Evolutionary conservation across 2,329 filamentous ascomycete genomes (phyloP), one percentile per base, ranked within the genome.

Genomic region (Xylaria sp.): DNA sequence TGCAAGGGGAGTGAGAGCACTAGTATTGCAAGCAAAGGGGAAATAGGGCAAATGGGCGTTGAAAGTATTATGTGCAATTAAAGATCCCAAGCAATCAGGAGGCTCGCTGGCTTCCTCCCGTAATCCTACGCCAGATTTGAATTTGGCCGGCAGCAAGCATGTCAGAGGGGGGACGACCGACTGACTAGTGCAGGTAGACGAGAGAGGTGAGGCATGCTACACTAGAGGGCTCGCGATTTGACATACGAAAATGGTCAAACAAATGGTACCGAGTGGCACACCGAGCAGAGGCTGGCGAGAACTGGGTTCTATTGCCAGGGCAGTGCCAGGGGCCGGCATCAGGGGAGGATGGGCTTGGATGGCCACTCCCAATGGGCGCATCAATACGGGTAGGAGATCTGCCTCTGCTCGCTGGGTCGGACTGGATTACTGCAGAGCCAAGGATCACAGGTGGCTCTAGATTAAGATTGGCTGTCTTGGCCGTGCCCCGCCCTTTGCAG

Each of bases 401-500:
- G 52, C 59, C 20, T 51, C 34, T 58, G 55, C 44, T 60, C 20
- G 39, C 55, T 58, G 39, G 46, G 18, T 20, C 15, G 44, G 15
- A 20, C 44, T 46, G 44, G 37, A 37, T n/a, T 28, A 37, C 13
- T 5, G 15, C 7, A 46, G 15, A 46, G 25, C 23, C 62, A 72
- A 67, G 67, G 58, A 63, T 57, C 15, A 13, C 15, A 55, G 56
- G 67, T 70, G 69, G 69, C 48, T 52, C 48, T 31, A 6, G 13
- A 61, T 72, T 72, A 72, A 72, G 67, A 72, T 72, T 69, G 65
- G 64, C 46, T 50, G 48, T 67, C 67, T 69, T 69, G 63, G 60
- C 56, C 28, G 0, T 20, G n/a, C 52, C 52, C 60, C 64, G 60
- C 60, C 48, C 34, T 52, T 57, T 23, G 34, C 63, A 34, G 28